Evolutionary conservation across 2,329 filamentous ascomycete species (phyloP), one percentile per base, ranked within the genome.

Genomic region (Penicillium hesseltinei): DNA sequence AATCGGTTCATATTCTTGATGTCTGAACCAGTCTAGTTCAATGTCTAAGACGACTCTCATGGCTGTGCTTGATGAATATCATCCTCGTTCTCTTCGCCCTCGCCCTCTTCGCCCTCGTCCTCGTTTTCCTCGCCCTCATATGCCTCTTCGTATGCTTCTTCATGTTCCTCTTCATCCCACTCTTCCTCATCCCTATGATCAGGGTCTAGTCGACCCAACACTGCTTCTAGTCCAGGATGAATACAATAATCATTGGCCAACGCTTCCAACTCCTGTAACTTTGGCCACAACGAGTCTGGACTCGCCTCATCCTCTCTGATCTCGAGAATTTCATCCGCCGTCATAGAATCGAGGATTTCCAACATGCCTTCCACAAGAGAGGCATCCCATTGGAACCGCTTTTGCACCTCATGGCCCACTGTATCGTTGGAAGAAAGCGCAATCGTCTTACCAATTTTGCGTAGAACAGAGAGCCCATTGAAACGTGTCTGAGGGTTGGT

Each of bases 401-500:
- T 51, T 23, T 54, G 61, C 25, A 66, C 58, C 39, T 67, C 62
- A 27, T 47, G 51, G 4, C 46, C 56, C 19, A 66, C 3, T 4
- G 40, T 36, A 53, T 60, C 49, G 9, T 21, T 29, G 4, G 13
- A 5, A 25, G 53, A 61, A 10, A 63, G 49, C 4, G 38, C 35
- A 50, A 63, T 63, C 2, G 47, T 62, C 57, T 65, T 63, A 13
- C 57, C 65, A 21, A 65, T 65, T 44, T 66, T 65, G 29, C 59
- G 56, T 2, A 65, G 53, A 3, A 56, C 54, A 2, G 58, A 60
- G 13, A 67, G 51, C 3, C 60, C 65, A 55, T 66, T 65, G 8
- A 33, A 33, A 3, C 59, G 60, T 11, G 62, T 65, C 40, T 47
- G 33, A 0, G 56, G 36, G 33, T 29, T 61, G 9, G 46, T 8